Base-by-base conservation (phyloP, 768 basidiomycete genomes). In the Boletellus ananas region DNA sequence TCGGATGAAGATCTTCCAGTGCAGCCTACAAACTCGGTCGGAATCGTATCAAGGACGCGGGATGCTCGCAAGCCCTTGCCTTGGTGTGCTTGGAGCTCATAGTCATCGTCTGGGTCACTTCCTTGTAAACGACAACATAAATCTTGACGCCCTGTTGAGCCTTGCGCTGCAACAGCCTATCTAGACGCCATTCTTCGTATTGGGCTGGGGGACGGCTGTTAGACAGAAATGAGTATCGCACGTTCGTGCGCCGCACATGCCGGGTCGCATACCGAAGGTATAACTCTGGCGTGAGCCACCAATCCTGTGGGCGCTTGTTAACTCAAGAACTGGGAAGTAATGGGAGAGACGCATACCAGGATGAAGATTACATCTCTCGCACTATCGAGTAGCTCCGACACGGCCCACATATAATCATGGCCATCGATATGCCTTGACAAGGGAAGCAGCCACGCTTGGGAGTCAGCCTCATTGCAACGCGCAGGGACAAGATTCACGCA, bases 201-300 rank as follows among this genome's bases (percentile, higher is more conserved):
- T 82, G 70, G 0, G 90, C 89, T 6, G 94, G 85, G 1, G 95
- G 96, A 11, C 96, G 88, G 45, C 67, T 70, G 21, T 27, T 34
- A 18, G 20, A 33, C 36, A 25, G 36, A 21, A 25, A 52, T 64
- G 34, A 58, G 46, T 31, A 23, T 36, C 48, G 8, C 49, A 47
- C 35, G 45, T 21, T 60, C 34, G 38, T 18, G 21, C 16, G 10
- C 29, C 20, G n/a, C 12, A 34, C 18, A n/a, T 18, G 14, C 23
- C 35, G 34, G 23, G n/a, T 14, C 18, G 37, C 60, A 2, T 27
- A 67, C 66, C 95, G 85, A 34, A 98, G 84, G 70, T 92, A 96
- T 3, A 98, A 71, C 64, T 98, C 95, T 1, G 95, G 95, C 0
- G 90, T 89, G 53, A 98, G 79, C 94, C 94, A 94, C 91, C 90